Conservation (phyloP, 2,329 filamentous ascomycete genomes). For the Raffaelea albimanens region DNA sequence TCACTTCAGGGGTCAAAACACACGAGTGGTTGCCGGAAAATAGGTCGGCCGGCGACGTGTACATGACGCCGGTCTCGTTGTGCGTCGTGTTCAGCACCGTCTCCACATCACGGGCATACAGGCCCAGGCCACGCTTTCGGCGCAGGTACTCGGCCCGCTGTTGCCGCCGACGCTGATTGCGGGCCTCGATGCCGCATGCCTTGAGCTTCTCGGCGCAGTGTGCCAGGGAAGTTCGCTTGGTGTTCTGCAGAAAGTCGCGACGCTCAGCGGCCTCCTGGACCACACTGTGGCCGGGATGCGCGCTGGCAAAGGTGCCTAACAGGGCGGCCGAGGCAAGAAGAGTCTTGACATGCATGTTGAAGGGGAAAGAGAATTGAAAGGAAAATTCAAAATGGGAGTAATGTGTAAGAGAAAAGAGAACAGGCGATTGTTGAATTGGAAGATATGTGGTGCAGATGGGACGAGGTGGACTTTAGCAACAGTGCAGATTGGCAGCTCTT, state of each 20-base stretch:
- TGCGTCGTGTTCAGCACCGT: slow-evolving; percentile 15
- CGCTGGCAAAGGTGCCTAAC: slow-evolving; percentile 14
- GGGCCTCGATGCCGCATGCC: slow-evolving; percentile 25
- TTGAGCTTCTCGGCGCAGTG: slow-evolving; percentile 29
- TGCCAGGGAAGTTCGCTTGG: slow-evolving; percentile 21
- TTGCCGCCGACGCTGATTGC: slow-evolving; percentile 27
- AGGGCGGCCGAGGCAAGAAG: slow-evolving; percentile 7
- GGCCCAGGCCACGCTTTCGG: slow-evolving; percentile 2
- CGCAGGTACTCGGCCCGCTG: background rate
- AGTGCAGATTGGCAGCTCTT: too few relatives aligned
- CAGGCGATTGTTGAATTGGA: too few relatives aligned
- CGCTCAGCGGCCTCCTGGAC: slow-evolving; percentile 30
- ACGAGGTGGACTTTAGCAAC: too few relatives aligned
- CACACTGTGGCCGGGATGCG: slow-evolving; percentile 32
- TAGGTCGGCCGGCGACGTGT: slow-evolving; percentile 23
- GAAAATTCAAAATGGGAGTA: too few relatives aligned
- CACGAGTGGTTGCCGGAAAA: slow-evolving; percentile 35
- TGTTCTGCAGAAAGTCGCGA: slow-evolving; percentile 24
- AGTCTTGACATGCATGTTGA: background rate
- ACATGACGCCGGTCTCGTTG: slow-evolving; percentile 18
- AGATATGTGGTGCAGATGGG: too few relatives aligned
- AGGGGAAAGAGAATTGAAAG: too few relatives aligned
- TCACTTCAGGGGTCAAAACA: slow-evolving; percentile 41
- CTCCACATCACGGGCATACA: slow-evolving; percentile 1
- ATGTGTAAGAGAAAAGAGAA: too few relatives aligned